phyloP scores from a whole-genome alignment of 805 yeast species.

The Dipodascus geniculatus region DNA sequence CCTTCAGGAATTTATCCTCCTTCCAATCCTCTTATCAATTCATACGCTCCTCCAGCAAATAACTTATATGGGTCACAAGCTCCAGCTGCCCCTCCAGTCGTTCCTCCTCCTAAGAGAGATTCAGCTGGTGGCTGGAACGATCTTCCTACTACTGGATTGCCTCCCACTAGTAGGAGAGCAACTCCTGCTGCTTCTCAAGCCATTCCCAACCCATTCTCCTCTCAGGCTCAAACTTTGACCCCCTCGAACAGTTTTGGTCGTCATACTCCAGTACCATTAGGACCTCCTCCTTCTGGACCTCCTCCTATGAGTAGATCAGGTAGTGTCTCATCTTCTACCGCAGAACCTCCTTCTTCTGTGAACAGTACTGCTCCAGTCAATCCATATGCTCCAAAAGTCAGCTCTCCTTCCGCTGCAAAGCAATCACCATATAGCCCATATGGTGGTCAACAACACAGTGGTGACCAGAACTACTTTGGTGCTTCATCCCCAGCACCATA shows the following conservation, averaged over 20 bases:
- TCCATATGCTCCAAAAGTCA: constrained; percentile 16
- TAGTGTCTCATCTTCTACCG: constrained; percentile 16
- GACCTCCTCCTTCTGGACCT: constrained; percentile 14
- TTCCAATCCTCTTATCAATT: constrained; percentile 6
- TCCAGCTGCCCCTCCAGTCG: constrained; percentile 21
- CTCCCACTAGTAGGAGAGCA: constrained; percentile 13
- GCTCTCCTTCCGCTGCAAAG: background rate
- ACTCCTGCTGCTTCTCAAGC: constrained; percentile 20
- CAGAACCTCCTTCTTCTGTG: constrained; percentile 13
- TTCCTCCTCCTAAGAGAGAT: constrained; percentile 13
- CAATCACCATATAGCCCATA: background rate
- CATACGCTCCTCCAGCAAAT: constrained; percentile 14
- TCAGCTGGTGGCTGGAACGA: constrained; percentile 23
- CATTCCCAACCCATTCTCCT: constrained; percentile 9
- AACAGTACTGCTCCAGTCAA: constrained; percentile 16
- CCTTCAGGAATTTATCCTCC: constrained; percentile 4
- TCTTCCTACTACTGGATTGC: constrained; percentile 17
- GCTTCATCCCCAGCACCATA: background rate
- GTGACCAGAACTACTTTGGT: background rate
- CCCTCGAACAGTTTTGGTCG: constrained; percentile 27
- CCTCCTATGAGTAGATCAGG: constrained; percentile 12
- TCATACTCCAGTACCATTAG: constrained; percentile 17
- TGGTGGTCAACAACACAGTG: background rate
- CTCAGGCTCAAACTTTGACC: constrained; percentile 16
- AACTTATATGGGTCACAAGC: constrained; percentile 19